Base-by-base conservation (phyloP, 805 yeast genomes). In the Ogataea wickerhamii region DNA sequence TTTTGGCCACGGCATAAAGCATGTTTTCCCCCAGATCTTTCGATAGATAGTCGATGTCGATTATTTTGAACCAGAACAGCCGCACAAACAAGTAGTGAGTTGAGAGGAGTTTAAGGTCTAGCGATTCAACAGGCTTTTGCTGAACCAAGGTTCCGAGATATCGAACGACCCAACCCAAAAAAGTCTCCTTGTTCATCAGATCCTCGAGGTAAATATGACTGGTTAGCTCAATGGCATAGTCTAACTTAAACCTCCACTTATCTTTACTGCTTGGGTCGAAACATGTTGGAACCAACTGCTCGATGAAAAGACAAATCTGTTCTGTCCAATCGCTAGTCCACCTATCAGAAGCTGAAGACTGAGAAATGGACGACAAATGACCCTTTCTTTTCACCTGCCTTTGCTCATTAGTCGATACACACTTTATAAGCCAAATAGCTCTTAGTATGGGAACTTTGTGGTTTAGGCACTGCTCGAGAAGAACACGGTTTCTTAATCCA, bases 321-420 rank as follows among this genome's bases (percentile, higher is more conserved):
- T 80, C 84, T 0, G 97, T 85, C 98, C 98, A 91, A 55, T 87
- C 96, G 41, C 76, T 76, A 14, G 82, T 67, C 87, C 96, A 82
- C 33, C 71, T 75, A 18, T 63, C 58, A 41, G 80, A 83, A n/a
- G 68, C 64, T 1, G 57, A 41, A n/a, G 43, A 51, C 5, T 42
- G 52, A 4, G 58, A 36, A 2, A 38, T 31, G 13, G 46, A 22
- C n/a, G 41, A 6, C 31, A 33, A 11, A 26, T 39, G 48, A 6
- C 16, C 68, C 44, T 74, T 77, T 30, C 85, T 61, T 44, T 72
- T 74, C 33, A 80, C 51, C 12, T 76, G 77, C 19, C 84, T 59
- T 23, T 78, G 67, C 50, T 87, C 96, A 45, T 88, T 84, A 10
- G 85, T 80, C 18, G 89, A 80, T 3, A 89, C 87, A 59, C 96